Base-by-base conservation (phyloP, 805 yeast genomes). In the Cyberlindnera petersonii region DNA sequence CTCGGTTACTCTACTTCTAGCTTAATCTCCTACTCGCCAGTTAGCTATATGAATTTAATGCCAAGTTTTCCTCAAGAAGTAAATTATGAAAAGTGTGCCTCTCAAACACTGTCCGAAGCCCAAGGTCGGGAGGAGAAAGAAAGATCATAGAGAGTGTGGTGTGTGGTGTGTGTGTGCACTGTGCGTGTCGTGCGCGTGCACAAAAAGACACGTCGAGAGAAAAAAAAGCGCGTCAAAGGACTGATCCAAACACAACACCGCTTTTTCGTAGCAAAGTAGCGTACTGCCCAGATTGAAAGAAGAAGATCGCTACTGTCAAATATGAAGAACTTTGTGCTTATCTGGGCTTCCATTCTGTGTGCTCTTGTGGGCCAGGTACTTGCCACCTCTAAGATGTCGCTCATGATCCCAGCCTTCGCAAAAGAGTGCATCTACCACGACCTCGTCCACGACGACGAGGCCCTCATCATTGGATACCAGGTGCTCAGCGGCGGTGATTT, bases 401-500 rank as follows among this genome's bases (percentile, higher is more conserved):
- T 54, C 13, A 38, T 37, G 5, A 48, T 54, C 31, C 58, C 58
- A 7, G 45, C 75, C 0, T 68, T 68, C 42, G 64, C 68, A 17
- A 66, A 64, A 38, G 74, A 70, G 46, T 70, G 75, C 49, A 49
- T 69, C 20, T 68, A 64, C 43, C 60, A 62, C 44, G 63, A 59
- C 39, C 43, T 69, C 42, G 33, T 40, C 15, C 43, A 53, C 28
- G 67, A 65, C 7, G 66, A 63, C 1, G 71, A 68, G 31, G 50
- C 71, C 1, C 42, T 68, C n/a, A 61, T 64, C 13, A 63, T 67
- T 8, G 60, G 68, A 31, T 68, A 68, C 40, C 73, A 68, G 54
- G 60, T 79, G 38, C 71, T 79, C 50, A 71, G 75, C 35, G 86
- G 86, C 45, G 86, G 86, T 14, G 69, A 78, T 39, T 79, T 78